These are phyloP conservation scores for Paecilomyces dactylethromorphus DNA, from an alignment of 2,329 filamentous ascomycete species.

Conservation along the genomic window DNA sequence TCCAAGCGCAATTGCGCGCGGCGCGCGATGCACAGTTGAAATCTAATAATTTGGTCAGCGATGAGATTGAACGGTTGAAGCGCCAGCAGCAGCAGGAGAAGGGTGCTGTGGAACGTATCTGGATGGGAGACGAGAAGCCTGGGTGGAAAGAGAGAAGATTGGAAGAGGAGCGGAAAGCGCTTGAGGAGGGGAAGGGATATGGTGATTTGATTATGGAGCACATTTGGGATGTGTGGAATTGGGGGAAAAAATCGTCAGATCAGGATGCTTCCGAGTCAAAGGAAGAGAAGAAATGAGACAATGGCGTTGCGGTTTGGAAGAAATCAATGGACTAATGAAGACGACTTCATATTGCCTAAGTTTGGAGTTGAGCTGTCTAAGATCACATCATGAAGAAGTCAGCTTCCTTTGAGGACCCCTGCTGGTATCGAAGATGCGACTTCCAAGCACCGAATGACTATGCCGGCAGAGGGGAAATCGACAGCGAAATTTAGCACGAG, in stretches of 20 bases:
- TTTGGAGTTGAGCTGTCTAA: no score
- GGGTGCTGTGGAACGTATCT: conserved; percentile 23
- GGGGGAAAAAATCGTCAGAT: conserved; percentile 20
- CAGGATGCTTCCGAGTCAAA: conserved; percentile 9
- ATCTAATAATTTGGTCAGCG: conserved; percentile 11
- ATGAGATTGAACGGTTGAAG: conserved; percentile 28
- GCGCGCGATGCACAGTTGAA: conserved; percentile 20
- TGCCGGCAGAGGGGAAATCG: neutral
- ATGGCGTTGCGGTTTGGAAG: neutral
- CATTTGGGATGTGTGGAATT: conserved; percentile 42
- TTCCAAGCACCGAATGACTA: neutral
- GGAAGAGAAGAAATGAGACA: conserved; percentile 9
- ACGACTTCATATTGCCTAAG: no score
- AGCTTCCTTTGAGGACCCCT: no score
- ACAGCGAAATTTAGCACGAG: neutral
- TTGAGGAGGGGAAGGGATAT: conserved; percentile 38
- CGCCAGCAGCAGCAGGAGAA: conserved; percentile 22
- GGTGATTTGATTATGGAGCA: conserved; percentile 40
- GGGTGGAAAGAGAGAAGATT: conserved; percentile 39
- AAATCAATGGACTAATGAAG: neutral
- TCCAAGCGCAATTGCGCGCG: conserved; percentile 24
- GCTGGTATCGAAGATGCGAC: no score
- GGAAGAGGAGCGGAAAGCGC: conserved; percentile 35
- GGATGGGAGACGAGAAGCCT: conserved; percentile 35
- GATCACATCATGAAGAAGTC: no score